A percentile compares a stretch with the other conserved stretches of the same genome.
Evolutionary conservation across 2,329 filamentous ascomycete species (phyloP).

Genomic region (Diaporthe humulicola): DNA sequence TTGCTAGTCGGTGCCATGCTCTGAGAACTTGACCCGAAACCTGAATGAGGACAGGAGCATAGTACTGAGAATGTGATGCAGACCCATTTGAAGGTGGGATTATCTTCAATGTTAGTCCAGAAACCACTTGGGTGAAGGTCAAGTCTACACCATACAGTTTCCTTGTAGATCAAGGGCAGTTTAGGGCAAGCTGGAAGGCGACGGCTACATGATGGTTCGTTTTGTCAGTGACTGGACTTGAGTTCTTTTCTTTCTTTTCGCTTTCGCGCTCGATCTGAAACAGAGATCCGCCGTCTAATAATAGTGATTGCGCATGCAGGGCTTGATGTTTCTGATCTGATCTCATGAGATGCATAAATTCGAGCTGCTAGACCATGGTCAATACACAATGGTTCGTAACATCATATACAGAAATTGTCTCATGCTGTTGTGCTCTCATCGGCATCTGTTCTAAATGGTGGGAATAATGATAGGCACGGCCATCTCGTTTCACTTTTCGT

Average conservation of each 20-base stretch:
- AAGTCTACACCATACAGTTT: background rate
- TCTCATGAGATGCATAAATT: too few species aligned
- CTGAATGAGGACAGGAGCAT: background rate
- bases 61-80: background rate
- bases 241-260: background rate
- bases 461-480: background rate
- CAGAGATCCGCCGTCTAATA: too few species aligned
- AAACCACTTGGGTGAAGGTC: background rate
- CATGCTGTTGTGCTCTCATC: background rate
- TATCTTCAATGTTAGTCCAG: background rate
- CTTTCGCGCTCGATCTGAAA: background rate
- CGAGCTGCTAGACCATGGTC: too few species aligned
- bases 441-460: too few species aligned
- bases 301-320: too few species aligned
- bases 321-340: too few species aligned
- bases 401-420: too few species aligned
- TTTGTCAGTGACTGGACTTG: background rate
- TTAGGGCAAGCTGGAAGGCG: background rate
- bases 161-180: background rate
- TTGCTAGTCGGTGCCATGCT: conserved; percentile 57
- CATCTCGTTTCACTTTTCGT: background rate
- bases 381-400: background rate
- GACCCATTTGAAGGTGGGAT: background rate
- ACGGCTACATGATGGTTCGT: too few species aligned
- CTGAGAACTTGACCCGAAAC: conserved; percentile 46